Base-by-base conservation (phyloP, 2,329 filamentous ascomycete species). In the Fulvia fulva region DNA sequence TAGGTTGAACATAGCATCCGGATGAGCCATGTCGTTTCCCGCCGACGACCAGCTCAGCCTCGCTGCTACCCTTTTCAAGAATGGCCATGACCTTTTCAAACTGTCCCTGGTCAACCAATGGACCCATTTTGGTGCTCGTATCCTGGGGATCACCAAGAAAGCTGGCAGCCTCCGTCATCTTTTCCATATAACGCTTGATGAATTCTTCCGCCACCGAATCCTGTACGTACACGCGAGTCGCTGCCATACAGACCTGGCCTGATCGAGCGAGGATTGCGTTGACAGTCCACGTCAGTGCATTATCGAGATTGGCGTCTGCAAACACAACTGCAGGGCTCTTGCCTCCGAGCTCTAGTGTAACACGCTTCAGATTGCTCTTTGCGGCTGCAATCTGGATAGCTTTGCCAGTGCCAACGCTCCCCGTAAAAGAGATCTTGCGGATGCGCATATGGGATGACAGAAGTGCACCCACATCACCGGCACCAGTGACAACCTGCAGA, bases 401-500 rank as follows among this genome's bases (percentile, higher is more conserved):
- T 75, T 85, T 86, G 5, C 84, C 85, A 0, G 81, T 85, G 0
- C 76, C 74, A 2, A 77, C 81, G 8, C 81, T 85, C 1, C 85
- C 84, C 0, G 85, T 87, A 71, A 88, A 87, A 61, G 76, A 78
- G 66, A 87, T 81, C 75, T 86, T 87, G 51, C 80, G 77, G 54
- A 87, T 79, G 11, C 77, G 80, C 0, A 82, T 81, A 64, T 87
- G 85, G n/a, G 66, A 69, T 0, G 82, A 84, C 46, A 87, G 69
- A 75, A 76, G 77, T 0, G 80, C 81, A 2, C 85, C 85, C 4
- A 87, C 77, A 28, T 77, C 74, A 60, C 87, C 84, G 51, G 82
- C 82, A 3, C 85, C 85, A 51, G 80, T 81, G 0, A 87, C 69
- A 0, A 77, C 80, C 66, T 87, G 83, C 0, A 87, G 68, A 12